Conservation (phyloP, 2,329 filamentous ascomycete species). For the Pseudopithomyces maydicus region DNA sequence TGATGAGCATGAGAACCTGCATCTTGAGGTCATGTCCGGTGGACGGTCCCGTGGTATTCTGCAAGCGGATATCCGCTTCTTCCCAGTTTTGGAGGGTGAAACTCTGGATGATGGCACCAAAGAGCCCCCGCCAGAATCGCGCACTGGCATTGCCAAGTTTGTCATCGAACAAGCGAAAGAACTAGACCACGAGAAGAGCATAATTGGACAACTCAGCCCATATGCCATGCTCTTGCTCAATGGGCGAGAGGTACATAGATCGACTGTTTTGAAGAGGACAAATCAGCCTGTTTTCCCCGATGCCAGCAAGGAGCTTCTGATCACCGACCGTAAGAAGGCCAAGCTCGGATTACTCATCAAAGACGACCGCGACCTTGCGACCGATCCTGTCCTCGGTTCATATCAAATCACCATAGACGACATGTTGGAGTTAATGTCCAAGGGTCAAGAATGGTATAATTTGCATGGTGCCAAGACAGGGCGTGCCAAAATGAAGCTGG, state of each 20-base stretch:
- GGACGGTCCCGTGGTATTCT: constrained; percentile 83
- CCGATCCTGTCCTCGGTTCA: constrained; percentile 83
- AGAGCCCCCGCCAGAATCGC: constrained; percentile 83
- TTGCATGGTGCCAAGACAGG: constrained; percentile 80
- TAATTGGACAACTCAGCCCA: constrained; percentile 88
- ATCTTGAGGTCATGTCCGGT: constrained; percentile 80
- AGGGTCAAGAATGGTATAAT: constrained; percentile 96
- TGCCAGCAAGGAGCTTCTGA: constrained; percentile 89
- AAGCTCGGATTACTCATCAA: constrained; percentile 93
- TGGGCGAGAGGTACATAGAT: constrained; percentile 85
- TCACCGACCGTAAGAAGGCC: constrained; percentile 89
- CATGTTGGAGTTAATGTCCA: constrained; percentile 85
- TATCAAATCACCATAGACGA: constrained; percentile 97
- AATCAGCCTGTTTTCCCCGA: constrained; percentile 98
- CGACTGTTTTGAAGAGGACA: constrained; percentile 92
- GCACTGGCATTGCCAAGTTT: constrained; percentile 92
- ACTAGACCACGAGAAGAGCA: constrained; percentile 86
- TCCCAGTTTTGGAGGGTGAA: constrained; percentile 80
- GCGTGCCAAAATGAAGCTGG: constrained; percentile 84
- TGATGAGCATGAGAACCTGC: constrained; percentile 79
- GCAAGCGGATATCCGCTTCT: constrained; percentile 86
- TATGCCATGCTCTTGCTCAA: constrained; percentile 90
- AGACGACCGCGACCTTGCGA: constrained; percentile 84
- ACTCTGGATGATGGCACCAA: constrained; percentile 76
- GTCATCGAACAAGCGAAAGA: constrained; percentile 97